Evolutionary conservation across 2,329 filamentous ascomycete genomes (phyloP), one percentile per base, ranked within the genome.

Genomic region (Pseudopithomyces chartarum): DNA sequence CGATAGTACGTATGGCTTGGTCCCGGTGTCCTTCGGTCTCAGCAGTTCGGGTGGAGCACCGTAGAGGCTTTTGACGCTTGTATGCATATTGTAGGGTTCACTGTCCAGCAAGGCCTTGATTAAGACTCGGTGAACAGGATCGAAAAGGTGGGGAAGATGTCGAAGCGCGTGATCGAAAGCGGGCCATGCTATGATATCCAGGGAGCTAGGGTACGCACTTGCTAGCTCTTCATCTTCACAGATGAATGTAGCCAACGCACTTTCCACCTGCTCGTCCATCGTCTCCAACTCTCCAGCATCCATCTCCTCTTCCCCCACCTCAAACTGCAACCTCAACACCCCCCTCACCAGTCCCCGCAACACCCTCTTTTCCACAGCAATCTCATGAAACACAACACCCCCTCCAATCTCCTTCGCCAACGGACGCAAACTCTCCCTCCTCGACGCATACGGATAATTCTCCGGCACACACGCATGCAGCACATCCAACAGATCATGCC

Each of bases 351-450:
- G 17, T 1, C 40, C 34, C 6, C 6, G 6, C 34, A 50, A 13
- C 5, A 26, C 34, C 15, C 6, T 20, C 13, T 34, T 33, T 15
- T 15, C 12, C 29, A 50, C 13, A 11, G 34, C 34, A 17, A 50
- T 33, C 13, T n/a, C 17, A 15, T 50, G 47, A 11, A 50, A 50
- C 3, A 26, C 47, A n/a, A 50, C 39, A n/a, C 40, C 47, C 6
- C n/a, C 47, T 36, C 29, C 40, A 15, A 50, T 33, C n/a, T 50
- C 47, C 13, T 26, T 50, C 2, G 47, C 47, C 26, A 50, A 40
- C 7, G 47, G 47, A 1, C 47, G 47, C 12, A 50, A 13, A 29
- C 40, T 12, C 23, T 50, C 36, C 19, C 47, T 33, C 20, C 1
- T 26, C 47, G 47, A 29, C 23, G 6, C 36, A 15, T 50, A 50